These are phyloP conservation scores for Brassica nigra DNA, from an alignment of 345 rosid genomes.

Conservation along the genomic window DNA sequence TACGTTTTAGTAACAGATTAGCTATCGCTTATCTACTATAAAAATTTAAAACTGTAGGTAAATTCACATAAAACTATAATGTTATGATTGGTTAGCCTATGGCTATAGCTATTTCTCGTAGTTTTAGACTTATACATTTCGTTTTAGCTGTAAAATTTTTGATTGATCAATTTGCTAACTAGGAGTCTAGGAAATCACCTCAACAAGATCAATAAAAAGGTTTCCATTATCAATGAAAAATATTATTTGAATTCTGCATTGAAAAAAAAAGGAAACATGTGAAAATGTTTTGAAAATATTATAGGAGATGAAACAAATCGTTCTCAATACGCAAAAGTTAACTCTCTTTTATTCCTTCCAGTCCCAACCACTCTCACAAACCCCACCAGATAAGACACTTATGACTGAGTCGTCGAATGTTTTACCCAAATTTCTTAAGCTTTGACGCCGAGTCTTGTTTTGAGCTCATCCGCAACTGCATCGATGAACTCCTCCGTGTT, in stretches of 20 bases:
- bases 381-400: not conserved
- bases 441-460: slow-evolving; percentile 52
- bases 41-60: too few species aligned
- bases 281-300: not conserved
- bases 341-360: slow-evolving; percentile 20
- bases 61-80: too few species aligned
- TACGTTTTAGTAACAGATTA: too few species aligned
- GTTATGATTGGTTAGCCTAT: too few species aligned
- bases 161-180: not conserved
- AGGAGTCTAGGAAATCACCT: not conserved
- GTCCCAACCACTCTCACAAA: slow-evolving; percentile 6
- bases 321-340: slow-evolving; percentile 19
- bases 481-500: slow-evolving; percentile 97
- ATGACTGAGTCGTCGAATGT: not conserved
- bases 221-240: not conserved
- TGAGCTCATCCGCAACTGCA: slow-evolving; percentile 83
- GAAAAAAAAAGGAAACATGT: not conserved
- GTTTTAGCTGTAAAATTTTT: not conserved
- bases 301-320: slow-evolving; percentile 24
- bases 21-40: too few species aligned
- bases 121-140: too few species aligned
- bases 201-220: not conserved
- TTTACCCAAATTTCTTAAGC: slow-evolving; percentile 33
- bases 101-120: not conserved
- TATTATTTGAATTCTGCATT: not conserved